These are phyloP conservation scores for Apiospora sp. DNA, from an alignment of 2,329 filamentous ascomycete species.

Conservation along the genomic window DNA sequence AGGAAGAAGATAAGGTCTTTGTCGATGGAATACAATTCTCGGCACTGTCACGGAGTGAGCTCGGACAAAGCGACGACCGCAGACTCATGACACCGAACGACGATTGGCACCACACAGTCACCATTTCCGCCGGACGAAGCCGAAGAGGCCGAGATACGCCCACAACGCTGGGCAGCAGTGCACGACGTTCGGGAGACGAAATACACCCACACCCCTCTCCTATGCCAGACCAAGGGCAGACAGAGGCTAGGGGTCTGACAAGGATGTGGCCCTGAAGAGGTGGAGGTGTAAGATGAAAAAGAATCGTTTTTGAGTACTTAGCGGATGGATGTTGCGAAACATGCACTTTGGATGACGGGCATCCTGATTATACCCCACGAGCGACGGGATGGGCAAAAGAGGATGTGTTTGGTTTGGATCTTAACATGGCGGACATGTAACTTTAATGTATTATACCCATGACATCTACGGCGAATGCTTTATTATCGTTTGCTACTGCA, in stretches of 20 bases:
- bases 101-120: background rate
- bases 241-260: background rate
- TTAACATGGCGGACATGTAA: background rate
- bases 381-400: background rate
- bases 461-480: background rate
- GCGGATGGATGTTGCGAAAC: background rate
- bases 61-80: background rate
- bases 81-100: background rate
- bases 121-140: conserved; percentile 2
- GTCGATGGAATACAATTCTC: conserved; percentile 21
- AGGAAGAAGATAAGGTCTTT: conserved; percentile 9
- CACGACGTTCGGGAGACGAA: background rate
- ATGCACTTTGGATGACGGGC: background rate
- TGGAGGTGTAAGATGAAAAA: background rate
- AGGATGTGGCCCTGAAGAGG: background rate
- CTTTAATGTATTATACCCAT: conserved; percentile 9
- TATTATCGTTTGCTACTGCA: background rate
- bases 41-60: background rate
- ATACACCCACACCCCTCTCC: background rate
- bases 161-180: background rate
- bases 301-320: background rate
- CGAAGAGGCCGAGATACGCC: background rate
- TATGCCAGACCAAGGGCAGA: background rate
- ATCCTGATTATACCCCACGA: conserved; percentile 10
- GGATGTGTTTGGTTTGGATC: background rate